Conservation (phyloP, 1,284 basidiomycete species). For the Fistulinella cinereoalba region DNA sequence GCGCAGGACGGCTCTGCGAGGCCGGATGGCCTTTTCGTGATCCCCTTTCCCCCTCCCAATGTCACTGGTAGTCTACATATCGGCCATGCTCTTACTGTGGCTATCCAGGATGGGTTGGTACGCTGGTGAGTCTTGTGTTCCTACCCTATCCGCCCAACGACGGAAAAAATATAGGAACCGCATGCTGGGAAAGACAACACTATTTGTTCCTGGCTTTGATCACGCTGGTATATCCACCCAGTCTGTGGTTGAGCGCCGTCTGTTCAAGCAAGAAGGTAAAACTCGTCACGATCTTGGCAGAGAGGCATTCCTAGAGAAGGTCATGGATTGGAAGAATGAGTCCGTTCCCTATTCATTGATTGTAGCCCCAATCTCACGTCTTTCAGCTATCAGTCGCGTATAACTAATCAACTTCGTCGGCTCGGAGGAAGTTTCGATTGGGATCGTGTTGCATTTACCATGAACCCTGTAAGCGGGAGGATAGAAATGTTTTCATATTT, state of each 20-base stretch:
- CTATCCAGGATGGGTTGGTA: constrained; percentile 88
- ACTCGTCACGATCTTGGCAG: constrained; percentile 93
- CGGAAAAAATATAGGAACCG: constrained; percentile 66
- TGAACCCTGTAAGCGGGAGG: constrained; percentile 72
- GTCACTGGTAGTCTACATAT: constrained; percentile 97
- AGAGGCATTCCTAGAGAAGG: constrained; percentile 88
- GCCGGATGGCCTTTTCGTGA: constrained; percentile 75
- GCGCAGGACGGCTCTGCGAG: constrained; percentile 55
- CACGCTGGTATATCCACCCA: constrained; percentile 99
- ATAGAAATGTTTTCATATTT: not conserved
- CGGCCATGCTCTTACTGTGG: constrained; percentile 91
- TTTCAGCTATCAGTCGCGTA: constrained; percentile 81
- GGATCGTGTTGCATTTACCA: constrained; percentile 92
- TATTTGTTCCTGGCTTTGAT: constrained; percentile 95
- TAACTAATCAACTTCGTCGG: constrained; percentile 86
- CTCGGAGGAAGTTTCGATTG: constrained; percentile 96
- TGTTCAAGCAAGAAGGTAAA: constrained; percentile 82
- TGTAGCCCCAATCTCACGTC: constrained; percentile 16
- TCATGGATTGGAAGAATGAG: constrained; percentile 98
- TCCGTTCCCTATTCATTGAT: constrained; percentile 49
- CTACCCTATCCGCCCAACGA: not conserved
- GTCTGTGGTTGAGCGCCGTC: constrained; percentile 93
- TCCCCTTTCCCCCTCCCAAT: constrained; percentile 96
- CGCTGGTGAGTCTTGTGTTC: constrained; percentile 63
- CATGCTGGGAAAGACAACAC: constrained; percentile 91